phyloP scores from a whole-genome alignment of 2,329 filamentous ascomycete species.

The Biscogniauxia mediterranea region DNA sequence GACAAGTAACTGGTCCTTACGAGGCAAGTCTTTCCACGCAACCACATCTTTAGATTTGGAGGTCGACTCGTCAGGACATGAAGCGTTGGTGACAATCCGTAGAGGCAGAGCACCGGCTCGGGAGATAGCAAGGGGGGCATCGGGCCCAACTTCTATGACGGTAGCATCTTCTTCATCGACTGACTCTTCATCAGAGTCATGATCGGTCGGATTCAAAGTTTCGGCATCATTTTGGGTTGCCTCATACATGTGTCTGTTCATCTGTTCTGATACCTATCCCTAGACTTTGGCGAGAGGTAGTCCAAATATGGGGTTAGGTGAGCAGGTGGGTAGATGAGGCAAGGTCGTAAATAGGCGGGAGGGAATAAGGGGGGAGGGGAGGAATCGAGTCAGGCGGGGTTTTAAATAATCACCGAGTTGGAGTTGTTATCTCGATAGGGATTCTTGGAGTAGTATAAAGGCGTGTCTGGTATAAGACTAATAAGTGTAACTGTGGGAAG shows the following conservation, averaged over 20 bases:
- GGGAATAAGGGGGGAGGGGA: no score
- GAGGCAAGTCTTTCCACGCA: conserved; percentile 53
- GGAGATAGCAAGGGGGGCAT: neutral
- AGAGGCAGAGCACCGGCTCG: neutral
- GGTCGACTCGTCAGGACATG: conserved; percentile 5
- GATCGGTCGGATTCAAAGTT: neutral
- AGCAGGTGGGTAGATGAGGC: no score
- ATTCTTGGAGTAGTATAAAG: no score
- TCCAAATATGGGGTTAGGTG: neutral
- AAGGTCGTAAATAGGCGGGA: no score
- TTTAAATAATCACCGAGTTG: no score
- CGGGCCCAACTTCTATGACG: neutral
- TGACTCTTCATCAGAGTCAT: neutral
- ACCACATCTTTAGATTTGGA: conserved; percentile 20
- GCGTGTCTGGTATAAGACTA: no score
- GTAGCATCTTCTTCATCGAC: no score
- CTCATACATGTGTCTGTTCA: neutral
- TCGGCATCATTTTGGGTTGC: neutral
- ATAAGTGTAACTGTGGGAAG: neutral
- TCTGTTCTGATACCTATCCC: neutral
- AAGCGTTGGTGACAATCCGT: conserved; percentile 12
- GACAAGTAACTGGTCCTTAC: conserved; percentile 74
- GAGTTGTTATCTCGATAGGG: no score
- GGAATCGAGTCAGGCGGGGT: no score
- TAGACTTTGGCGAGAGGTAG: neutral